Evolutionary conservation across 306 rosid species (phyloP), one percentile per base, ranked within the genome.

Genomic region (Begonia loranthoides): DNA sequence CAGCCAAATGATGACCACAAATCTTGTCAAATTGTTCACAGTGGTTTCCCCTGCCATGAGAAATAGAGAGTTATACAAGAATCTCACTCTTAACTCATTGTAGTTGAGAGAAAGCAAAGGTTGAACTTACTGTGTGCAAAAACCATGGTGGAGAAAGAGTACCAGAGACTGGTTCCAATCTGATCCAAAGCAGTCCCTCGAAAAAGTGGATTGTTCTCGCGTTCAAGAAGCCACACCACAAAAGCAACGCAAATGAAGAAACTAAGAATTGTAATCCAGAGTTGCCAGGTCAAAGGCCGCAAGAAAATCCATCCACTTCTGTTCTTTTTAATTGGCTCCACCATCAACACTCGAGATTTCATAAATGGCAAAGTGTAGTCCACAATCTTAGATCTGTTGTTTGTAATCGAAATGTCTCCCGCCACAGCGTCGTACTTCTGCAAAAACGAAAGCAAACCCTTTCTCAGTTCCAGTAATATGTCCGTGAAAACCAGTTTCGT

Each of bases 391-490:
- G 73, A 40, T 16, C 71, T 55, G 13, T 56, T 21, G 4, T 70
- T 56, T 9, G 63, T 47, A 43, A 75, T 75, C 36, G 76, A 59
- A 53, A 58, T 47, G 56, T 74, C 80, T 13, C 73, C 80, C 8
- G 69, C 72, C 13, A 58, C 65, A 4, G 59, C 73, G 39, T 74
- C 73, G 1, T 10, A 66, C 4, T 2, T 51, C 76, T 71, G 38
- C 46, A 41, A 11, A 44, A 14, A 41, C 12, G 10, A 44, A 44
- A 11, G 5, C 14, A 44, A 9, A 11, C 5, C 14, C 48, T 11
- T 41, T 44, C 12, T 44, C 10, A 14, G 14, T 44, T 12, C 12
- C 12, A 44, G 11, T 44, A 44, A 44, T 5, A 44, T 19, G 22
- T 19, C 22, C 22, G 3, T 4, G 22, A 19, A 19, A 19, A 19